Evolutionary conservation across 169 alveolate genomes (phyloP), one percentile per base, ranked within the genome.

Genomic region (Pseudocohnilembus persalinus): DNA sequence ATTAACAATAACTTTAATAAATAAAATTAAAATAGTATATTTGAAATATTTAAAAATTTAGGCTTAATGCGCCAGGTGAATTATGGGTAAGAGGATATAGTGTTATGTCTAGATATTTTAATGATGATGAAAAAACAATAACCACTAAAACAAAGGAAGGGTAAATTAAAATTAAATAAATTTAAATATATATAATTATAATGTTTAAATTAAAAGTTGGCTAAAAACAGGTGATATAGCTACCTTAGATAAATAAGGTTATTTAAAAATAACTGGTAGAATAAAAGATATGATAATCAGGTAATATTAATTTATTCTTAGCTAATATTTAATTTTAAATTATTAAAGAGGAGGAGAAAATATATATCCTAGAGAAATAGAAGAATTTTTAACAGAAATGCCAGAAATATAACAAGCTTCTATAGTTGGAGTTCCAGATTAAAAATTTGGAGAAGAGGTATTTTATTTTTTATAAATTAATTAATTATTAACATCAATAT

Each of bases 331-430:
- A n/a, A n/a, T n/a, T n/a, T n/a, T n/a, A n/a, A n/a, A n/a, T n/a
- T n/a, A n/a, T n/a, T n/a, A n/a, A n/a, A n/a, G 97, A 85, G 97
- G 97, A 35, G 97, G 97, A 6, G 97, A 94, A 33, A 94, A 94
- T 77, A 85, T 94, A 28, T 94, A 88, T 82, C 97, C 97, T 26
- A 84, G 81, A 49, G 97, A 94, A 85, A 85, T 94, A 33, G 97
- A 94, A 80, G 92, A 90, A 29, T 91, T 76, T 74, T 77, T 90
- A 26, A 73, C 77, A 73, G 85, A 76, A 25, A 90, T 89, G 76
- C 91, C 87, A 4, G 83, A 84, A 73, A 87, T 94, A 32, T 81
- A 73, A 35, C 92, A 90, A 34, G 92, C 88, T 4, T 82, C 90
- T 31, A 95, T 94, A 11, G 84, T 94, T n/a, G 97, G 97, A 72